Base-by-base conservation (phyloP, 2,329 filamentous ascomycete species). In the Penicillium occitanis region DNA sequence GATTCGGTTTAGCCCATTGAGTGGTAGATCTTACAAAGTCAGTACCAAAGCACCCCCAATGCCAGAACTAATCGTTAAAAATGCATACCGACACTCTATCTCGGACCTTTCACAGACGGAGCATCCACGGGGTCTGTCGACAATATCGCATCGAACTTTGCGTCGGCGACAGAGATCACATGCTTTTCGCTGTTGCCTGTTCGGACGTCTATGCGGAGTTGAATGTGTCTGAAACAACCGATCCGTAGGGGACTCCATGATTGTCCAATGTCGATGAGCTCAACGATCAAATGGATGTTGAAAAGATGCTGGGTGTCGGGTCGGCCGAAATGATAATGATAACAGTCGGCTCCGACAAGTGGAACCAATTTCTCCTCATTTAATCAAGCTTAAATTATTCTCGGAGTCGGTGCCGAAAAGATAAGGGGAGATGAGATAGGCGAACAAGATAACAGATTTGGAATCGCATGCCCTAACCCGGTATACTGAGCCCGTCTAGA, bases 61-160 rank as follows among this genome's bases (percentile, higher is more conserved):
- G 2, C n/a, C 51, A 37, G 51, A 5, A 14, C 10, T 14, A 6
- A 13, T 8, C n/a, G 28, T 53, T 2, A n/a, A 37, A 10, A 6
- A 35, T 19, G 2, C 51, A 57, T 57, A 57, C 51, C 51, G 51
- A 14, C 51, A 57, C 10, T 35, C 30, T 19, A 22, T 14, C n/a
- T 57, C 33, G 30, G 51, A 57, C 33, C 33, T 57, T 35, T 57
- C 51, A 19, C 51, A 57, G 30, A 37, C 51, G 30, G 51, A 57
- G n/a, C 51, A 57, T 37, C 51, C 51, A 37, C 51, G n/a, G 30
- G 51, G n/a, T 57, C n/a, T 57, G 25, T 37, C 51, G n/a, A 57
- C 33, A 22, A 57, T 57, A 22, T 57, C 51, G n/a, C 51, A 57
- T 37, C 51, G 51, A 14, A 57, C 51, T 11, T 57, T 57, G 8